Evolutionary conservation across 1,284 basidiomycete genomes (phyloP), one percentile per base, ranked within the genome.

Genomic region (Ceratobasidium sp.): DNA sequence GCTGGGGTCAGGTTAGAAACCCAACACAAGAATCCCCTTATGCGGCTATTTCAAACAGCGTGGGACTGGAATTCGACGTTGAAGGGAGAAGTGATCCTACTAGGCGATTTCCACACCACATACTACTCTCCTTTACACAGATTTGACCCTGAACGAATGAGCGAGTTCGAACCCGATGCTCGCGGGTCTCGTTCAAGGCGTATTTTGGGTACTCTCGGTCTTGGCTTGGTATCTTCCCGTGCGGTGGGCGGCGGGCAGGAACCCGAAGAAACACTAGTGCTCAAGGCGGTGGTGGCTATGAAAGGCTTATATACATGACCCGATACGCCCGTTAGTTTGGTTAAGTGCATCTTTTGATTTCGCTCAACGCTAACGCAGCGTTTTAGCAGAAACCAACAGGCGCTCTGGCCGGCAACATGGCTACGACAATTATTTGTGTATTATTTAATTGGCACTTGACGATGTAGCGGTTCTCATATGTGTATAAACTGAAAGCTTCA

Each of bases 41-140:
- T 4, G 1, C 44, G 32, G 8, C n/a, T 75, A 15, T 17, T 66
- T 29, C 25, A 54, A 34, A 22, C 29, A 56, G 59, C 71, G 11
- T 75, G 71, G 71, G 61, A 65, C 15, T 75, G 61, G 61, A 75
- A 75, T 37, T 65, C 49, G 17, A 56, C 8, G 62, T 22, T 62
- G 40, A 75, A 75, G 43, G 73, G 49, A 1, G 62, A 75, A 17
- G 62, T 75, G 13, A 52, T 65, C 29, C 17, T 64, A 25, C 51
- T 65, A 19, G 73, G 62, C 19, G 59, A 64, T 34, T 75, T 75
- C 32, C 15, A 5, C 32, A 34, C 29, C 22, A 56, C 51, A n/a
- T 34, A 52, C 3, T 66, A 75, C 37, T 2, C 46, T 40, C 59
- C 59, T 8, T 32, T 8, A 17, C 17, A 15, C 22, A n/a, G 3